These are phyloP conservation scores for Gaertneriomyces sp. DNA, from an alignment of 192 early-diverging fungal species.

Conservation along the genomic window DNA sequence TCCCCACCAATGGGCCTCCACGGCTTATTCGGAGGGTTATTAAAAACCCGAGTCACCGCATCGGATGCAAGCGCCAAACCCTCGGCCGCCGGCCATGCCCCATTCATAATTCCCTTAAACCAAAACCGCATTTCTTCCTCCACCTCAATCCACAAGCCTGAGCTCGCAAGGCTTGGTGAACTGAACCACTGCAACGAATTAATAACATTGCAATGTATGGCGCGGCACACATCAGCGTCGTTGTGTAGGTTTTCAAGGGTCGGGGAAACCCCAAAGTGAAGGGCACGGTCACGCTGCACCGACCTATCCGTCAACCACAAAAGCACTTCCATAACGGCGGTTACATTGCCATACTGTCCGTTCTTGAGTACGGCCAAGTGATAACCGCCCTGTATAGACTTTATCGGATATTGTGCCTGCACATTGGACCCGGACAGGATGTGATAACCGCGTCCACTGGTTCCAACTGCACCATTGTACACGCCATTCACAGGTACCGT, in stretches of 20 bases:
- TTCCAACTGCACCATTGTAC: not conserved
- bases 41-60: conserved; percentile 6
- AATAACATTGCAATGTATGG: conserved; percentile 13
- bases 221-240: conserved; percentile 3
- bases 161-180: conserved; percentile 8
- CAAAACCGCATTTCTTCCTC: conserved; percentile 5
- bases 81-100: not conserved
- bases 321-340: conserved; percentile 13
- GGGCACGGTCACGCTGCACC: conserved; percentile 19
- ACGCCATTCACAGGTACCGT: too few relatives aligned
- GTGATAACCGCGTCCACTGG: not conserved
- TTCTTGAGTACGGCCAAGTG: conserved; percentile 24
- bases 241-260: conserved; percentile 8
- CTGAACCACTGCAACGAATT: not conserved
- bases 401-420: not conserved
- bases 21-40: not conserved
- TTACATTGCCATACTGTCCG: conserved; percentile 21
- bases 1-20: too few relatives aligned
- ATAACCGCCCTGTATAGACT: conserved; percentile 15
- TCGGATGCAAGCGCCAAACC: conserved; percentile 10
- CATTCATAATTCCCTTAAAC: conserved; percentile 19
- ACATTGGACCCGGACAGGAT: conserved; percentile 14
- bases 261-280: conserved; percentile 15
- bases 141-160: conserved; percentile 20
- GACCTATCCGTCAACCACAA: conserved; percentile 17